Evolutionary conservation across 306 rosid genomes (phyloP), one percentile per base, ranked within the genome.

Genomic region (Astragalus membranaceus): DNA sequence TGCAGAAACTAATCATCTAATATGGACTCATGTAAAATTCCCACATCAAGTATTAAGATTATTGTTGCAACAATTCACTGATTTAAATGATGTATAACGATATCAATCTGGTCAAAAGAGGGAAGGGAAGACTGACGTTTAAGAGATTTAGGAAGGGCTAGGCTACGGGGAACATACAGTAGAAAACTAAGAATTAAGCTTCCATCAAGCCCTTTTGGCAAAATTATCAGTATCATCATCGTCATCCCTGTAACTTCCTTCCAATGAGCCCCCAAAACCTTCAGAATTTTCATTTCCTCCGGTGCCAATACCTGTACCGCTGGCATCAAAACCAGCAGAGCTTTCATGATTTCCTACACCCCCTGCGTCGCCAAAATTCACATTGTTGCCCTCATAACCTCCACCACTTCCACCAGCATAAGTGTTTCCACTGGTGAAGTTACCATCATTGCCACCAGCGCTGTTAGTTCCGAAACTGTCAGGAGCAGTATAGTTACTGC

Each of bases 121-220:
- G 79, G 73, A 55, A 20, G 33, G 57, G 56, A 73, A 32, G 69
- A 17, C 44, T 20, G 7, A 42, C 15, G 54, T 73, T 30, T 35
- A 39, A 44, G 43, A 55, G 63, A 58, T 74, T 66, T 36, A 56
- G 7, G 69, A 62, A 48, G 39, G 46, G 29, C 17, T 10, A 33
- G 60, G 26, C 35, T 57, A 73, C 60, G 64, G 14, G 29, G 56
- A 64, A 50, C 59, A 11, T 12, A 67, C 60, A 69, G 36, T 42
- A 69, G 52, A 80, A 62, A 54, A n/a, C 62, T 46, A 73, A 20
- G 8, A 64, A 51, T 54, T 55, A 8, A 30, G 64, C 58, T 73
- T 20, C 71, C 73, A 58, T 88, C 87, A 89, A 49, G 92, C 95
- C 79, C 95, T 87, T 69, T 89, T 92, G 23, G 85, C 88, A 54